phyloP scores from a whole-genome alignment of 805 yeast genomes.

The Wickerhamiella sergipiensis region DNA sequence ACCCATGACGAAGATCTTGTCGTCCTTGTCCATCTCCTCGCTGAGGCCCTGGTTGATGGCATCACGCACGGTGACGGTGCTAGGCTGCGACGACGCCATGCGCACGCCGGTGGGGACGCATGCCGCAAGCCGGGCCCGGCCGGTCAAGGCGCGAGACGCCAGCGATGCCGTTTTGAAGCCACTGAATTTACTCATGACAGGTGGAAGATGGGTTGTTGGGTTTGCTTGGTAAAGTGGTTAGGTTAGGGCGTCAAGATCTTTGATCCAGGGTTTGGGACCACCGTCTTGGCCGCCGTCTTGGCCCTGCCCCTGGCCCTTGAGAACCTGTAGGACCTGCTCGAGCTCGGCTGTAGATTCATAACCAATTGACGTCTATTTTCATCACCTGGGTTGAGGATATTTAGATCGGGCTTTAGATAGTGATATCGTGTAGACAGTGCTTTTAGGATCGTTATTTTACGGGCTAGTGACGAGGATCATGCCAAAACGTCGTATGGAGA shows the following conservation, averaged over 20 bases:
- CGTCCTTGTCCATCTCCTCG: constrained; percentile 94
- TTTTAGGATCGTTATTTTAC: too few relatives aligned
- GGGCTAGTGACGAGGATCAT: not conserved
- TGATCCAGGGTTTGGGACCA: not conserved
- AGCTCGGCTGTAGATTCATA: too few relatives aligned
- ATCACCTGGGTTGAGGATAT: too few relatives aligned
- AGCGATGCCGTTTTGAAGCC: not conserved
- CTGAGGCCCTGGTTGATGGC: constrained; percentile 91
- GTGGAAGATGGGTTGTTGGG: not conserved
- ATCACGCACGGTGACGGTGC: constrained; percentile 77
- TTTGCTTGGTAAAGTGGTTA: not conserved
- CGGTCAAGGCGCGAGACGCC: not conserved
- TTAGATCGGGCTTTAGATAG: too few relatives aligned
- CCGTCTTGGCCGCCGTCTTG: not conserved
- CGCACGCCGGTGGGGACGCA: not conserved
- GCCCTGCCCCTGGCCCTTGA: too few relatives aligned
- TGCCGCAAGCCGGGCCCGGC: not conserved
- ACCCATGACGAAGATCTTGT: constrained; percentile 88
- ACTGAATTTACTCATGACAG: not conserved
- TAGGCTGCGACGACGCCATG: not conserved
- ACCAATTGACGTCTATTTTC: too few relatives aligned
- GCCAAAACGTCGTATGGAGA: constrained; percentile 34
- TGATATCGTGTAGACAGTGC: too few relatives aligned
- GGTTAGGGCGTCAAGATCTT: not conserved
- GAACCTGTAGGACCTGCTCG: too few relatives aligned